Conservation (phyloP, 139 green algal species). For the Diplosphaera chodatii region DNA sequence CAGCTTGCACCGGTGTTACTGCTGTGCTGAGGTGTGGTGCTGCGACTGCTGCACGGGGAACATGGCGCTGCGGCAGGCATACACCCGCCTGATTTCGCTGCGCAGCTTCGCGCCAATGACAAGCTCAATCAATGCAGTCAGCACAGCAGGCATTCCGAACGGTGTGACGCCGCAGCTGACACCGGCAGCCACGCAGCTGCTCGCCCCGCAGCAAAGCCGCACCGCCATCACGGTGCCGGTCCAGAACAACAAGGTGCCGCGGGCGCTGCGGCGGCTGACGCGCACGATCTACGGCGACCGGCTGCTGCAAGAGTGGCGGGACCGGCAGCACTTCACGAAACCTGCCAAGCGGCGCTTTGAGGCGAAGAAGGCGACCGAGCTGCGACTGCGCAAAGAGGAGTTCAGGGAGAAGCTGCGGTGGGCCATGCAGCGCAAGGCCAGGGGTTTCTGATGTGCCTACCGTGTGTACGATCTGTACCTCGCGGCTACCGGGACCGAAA, state of each 20-base stretch:
- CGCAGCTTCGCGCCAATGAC: not conserved
- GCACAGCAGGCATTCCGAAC: not conserved
- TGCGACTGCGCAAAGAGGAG: conserved; percentile 8
- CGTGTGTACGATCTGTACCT: too few relatives aligned
- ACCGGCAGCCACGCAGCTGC: not conserved
- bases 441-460: not conserved
- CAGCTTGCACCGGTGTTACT: too few relatives aligned
- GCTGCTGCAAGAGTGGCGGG: conserved; percentile 11
- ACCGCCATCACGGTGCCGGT: conserved; percentile 18
- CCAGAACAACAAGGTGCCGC: conserved; percentile 23
- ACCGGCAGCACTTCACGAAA: conserved; percentile 19
- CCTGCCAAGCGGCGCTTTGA: conserved; percentile 26
- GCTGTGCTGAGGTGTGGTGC: too few relatives aligned
- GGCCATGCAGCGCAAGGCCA: conserved; percentile 24
- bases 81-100: not conserved
- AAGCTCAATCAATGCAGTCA: too few relatives aligned
- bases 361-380: conserved; percentile 4
- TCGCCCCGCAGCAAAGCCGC: not conserved
- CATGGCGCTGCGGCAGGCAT: not conserved
- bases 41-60: too few relatives aligned
- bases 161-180: not conserved
- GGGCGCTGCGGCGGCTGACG: conserved; percentile 11
- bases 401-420: conserved; percentile 35
- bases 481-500: too few relatives aligned
- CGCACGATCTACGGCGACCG: conserved; percentile 16